These are phyloP conservation scores for Populus trichocarpa DNA, from an alignment of 441 rosid genomes.

Conservation along the genomic window DNA sequence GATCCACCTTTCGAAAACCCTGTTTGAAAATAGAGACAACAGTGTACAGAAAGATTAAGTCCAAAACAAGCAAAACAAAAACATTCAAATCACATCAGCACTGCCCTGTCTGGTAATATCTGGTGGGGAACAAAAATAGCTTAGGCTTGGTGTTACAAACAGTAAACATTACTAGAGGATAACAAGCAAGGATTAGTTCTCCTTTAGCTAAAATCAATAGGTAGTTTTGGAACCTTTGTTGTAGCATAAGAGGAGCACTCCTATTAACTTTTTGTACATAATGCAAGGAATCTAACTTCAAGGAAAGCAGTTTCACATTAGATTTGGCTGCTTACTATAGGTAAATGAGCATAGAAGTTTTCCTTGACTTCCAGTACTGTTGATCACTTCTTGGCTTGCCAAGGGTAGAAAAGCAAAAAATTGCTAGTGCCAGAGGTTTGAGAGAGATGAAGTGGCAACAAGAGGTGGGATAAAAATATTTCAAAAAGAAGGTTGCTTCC, in stretches of 20 bases:
- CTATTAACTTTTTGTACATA: not conserved
- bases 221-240: not conserved
- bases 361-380: not conserved
- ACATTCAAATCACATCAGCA: not conserved
- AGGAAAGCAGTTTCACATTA: not conserved
- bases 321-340: not conserved
- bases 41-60: not conserved
- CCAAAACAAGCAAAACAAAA: slow-evolving; percentile 8
- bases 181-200: not conserved
- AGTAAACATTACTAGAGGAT: not conserved
- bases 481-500: not conserved
- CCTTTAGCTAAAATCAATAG: not conserved
- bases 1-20: slow-evolving; percentile 97
- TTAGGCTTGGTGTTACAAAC: not conserved
- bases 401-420: not conserved
- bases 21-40: slow-evolving; percentile 29
- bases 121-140: not conserved
- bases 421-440: not conserved
- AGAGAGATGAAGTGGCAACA: not conserved
- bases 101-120: not conserved
- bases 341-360: not conserved
- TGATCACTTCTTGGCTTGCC: not conserved
- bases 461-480: not conserved
- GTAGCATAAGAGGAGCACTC: not conserved
- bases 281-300: not conserved